Evolutionary conservation across 2,329 filamentous ascomycete species (phyloP).

Genomic region (Clonostachys solani): DNA sequence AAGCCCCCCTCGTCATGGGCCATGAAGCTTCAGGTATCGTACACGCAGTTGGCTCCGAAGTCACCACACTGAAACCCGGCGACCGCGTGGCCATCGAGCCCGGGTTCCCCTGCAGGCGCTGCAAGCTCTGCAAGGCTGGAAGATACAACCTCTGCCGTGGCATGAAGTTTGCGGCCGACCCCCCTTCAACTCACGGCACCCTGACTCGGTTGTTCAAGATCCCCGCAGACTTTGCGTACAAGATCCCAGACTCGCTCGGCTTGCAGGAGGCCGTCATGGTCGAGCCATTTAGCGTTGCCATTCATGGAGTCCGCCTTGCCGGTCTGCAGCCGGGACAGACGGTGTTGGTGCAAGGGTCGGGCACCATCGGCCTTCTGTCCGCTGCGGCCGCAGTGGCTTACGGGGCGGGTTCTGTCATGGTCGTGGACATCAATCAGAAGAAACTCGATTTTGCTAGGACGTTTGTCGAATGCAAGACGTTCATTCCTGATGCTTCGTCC

Average conservation of each 20-base stretch:
- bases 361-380: conserved; percentile 82
- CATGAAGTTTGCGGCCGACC: conserved; percentile 81
- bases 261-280: conserved; percentile 86
- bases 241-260: conserved; percentile 71
- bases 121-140: conserved; percentile 67
- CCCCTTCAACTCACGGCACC: conserved; percentile 76
- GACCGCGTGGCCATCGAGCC: conserved; percentile 81
- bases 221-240: conserved; percentile 89
- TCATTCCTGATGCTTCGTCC: background rate
- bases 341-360: conserved; percentile 81
- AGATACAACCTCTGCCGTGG: conserved; percentile 76
- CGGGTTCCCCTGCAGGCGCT: conserved; percentile 71
- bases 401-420: conserved; percentile 79
- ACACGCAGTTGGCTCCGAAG: conserved; percentile 55
- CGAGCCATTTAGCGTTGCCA: conserved; percentile 81
- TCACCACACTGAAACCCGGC: conserved; percentile 57
- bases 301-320: conserved; percentile 78
- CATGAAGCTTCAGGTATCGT: conserved; percentile 59
- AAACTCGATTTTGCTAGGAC: conserved; percentile 72
- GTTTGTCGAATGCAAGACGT: background rate
- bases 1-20: conserved; percentile 45
- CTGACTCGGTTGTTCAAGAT: conserved; percentile 80
- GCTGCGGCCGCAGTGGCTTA: conserved; percentile 80
- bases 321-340: conserved; percentile 67
- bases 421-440: conserved; percentile 77